Evolutionary conservation across 805 yeast species (phyloP), one percentile per base, ranked within the genome.

Genomic region (Kockiozyma suomiensis): DNA sequence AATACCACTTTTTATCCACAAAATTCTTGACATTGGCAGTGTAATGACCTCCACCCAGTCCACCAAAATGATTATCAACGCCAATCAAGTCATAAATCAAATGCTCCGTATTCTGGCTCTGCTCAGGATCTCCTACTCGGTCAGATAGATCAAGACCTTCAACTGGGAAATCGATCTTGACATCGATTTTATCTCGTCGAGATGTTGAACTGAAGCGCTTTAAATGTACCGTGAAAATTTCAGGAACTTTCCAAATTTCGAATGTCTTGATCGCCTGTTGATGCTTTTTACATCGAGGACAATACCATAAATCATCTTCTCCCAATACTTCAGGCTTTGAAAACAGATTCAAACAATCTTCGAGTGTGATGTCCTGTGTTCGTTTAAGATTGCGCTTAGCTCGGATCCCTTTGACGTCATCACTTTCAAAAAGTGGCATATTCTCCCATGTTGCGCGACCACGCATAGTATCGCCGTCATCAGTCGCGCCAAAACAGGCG

Each of bases 41-140:
- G 73, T 94, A 93, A 76, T 94, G 98, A 1, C 99, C 98, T 3
- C 98, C 98, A 0, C 98, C 97, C 19, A 93, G 77, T 0, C 97
- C 97, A 52, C 98, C 99, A 72, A 81, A 91, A 71, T 94, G 99
- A 72, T 93, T 94, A 72, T 92, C 98, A 23, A 94, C 97, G 0
- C 94, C 98, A 68, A 89, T 80, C 63, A 94, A 76, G 71, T 94
- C 98, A 73, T 93, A 93, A 0, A 88, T 70, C n/a, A 67, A 2
- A 68, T 69, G 48, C 73, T 74, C 45, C 3, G 59, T 51, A 19
- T 41, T 41, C 28, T 43, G 41, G 7, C 43, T 42, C 48, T 61
- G 66, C 26, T 67, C 66, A 42, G 69, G 76, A 13, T 72, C 71
- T 2, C 76, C 78, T 3, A 89, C 79, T 66, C 84, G 82, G n/a